These are phyloP conservation scores for Draba incana DNA, from an alignment of 345 rosid genomes.

Conservation along the genomic window DNA sequence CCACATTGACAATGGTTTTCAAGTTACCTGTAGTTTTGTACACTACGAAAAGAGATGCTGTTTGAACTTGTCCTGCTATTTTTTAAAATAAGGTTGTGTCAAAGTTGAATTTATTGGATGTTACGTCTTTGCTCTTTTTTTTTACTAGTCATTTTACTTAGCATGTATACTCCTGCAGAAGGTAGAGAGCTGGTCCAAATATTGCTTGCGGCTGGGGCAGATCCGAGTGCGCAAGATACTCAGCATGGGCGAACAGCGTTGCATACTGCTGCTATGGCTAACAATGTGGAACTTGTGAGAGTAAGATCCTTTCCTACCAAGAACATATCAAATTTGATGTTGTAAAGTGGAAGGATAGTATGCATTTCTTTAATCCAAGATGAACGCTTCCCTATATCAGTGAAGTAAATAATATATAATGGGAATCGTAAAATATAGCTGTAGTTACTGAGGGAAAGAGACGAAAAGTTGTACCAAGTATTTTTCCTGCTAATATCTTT, in stretches of 20 bases:
- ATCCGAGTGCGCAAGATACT: constrained; percentile 84
- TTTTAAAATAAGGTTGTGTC: background rate
- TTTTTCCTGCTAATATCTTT: constrained; percentile 27
- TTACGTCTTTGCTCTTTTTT: background rate
- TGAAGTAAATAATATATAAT: constrained; percentile 13
- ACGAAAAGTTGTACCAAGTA: constrained; percentile 11
- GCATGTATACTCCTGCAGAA: constrained; percentile 58
- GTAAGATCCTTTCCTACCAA: constrained; percentile 49
- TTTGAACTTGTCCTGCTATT: constrained; percentile 13
- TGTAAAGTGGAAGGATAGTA: constrained; percentile 5
- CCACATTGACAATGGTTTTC: constrained; percentile 5
- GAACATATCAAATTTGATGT: constrained; percentile 4
- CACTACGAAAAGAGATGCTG: constrained; percentile 2
- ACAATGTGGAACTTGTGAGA: constrained; percentile 85
- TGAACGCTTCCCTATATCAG: constrained; percentile 4
- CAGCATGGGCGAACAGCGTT: constrained; percentile 87
- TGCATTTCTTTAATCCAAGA: constrained; percentile 11
- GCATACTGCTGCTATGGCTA: constrained; percentile 92
- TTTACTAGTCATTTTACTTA: constrained; percentile 23
- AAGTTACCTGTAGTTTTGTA: constrained; percentile 19
- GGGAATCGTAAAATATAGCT: constrained; percentile 15
- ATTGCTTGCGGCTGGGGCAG: constrained; percentile 93
- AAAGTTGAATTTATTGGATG: constrained; percentile 17
- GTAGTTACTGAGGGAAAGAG: constrained; percentile 21
- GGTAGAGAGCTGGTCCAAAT: constrained; percentile 86